Base-by-base conservation (phyloP, 1,284 basidiomycete genomes). In the Melampsora larici-populina region DNA sequence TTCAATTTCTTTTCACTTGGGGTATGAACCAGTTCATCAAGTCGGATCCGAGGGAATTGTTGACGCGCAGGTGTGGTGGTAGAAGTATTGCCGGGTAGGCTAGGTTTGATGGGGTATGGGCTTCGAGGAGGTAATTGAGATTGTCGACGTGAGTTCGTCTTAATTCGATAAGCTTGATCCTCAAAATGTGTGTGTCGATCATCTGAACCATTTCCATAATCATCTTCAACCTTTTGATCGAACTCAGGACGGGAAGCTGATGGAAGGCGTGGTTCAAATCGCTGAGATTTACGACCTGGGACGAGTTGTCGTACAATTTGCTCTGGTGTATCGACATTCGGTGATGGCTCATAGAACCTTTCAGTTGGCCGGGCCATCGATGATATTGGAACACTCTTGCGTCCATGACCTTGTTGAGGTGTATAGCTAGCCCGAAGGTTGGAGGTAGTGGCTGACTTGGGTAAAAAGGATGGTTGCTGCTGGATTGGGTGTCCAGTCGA, bases 391-490 rank as follows among this genome's bases (percentile, higher is more conserved):
- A 46, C 63, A 55, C 71, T 74, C 71, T 74, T 51, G 29, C 71
- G 71, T 6, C 33, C 67, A 40, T 51, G 67, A 29, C 40, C 33
- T 31, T 55, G 64, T 51, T 64, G 64, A 48, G 73, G 73, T 36
- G 73, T 76, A 5, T 64, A 55, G 43, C 60, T 24, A 40, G 75
- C 67, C 40, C 64, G 66, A 7, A 55, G 36, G 58, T 51, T 48
- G 79, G 79, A 46, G 62, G 72, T 70, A 55, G 70, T 74, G 24
- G 49, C 66, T 15, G 73, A 78, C 40, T 78, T 74, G 18, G 65
- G 74, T 55, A 70, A 40, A 36, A 62, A 78, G 48, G 66, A 72
- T 64, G 63, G 36, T 4, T 36, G 36, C 9, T 36, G 36, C 36
- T 36, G 36, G 36, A 36, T 36, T 36, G 36, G 36, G 36, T 3